Conservation (phyloP, 805 yeast genomes). For the Debaryomyces prosopidis region DNA sequence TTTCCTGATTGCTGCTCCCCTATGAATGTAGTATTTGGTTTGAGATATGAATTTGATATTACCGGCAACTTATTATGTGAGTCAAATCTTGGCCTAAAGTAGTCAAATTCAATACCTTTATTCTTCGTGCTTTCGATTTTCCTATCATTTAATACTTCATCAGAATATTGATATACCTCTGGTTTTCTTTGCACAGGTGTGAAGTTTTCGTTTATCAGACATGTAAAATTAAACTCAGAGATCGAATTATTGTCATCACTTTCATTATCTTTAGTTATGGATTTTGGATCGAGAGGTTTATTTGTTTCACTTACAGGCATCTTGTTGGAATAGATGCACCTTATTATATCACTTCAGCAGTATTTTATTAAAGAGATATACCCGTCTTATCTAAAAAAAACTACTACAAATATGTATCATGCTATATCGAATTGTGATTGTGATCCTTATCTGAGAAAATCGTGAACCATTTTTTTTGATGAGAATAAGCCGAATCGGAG, state of each 20-base stretch:
- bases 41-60: slow-evolving; percentile 47
- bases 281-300: neutral
- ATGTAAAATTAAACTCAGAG: neutral
- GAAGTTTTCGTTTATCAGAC: neutral
- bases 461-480: neutral
- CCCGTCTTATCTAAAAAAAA: neutral
- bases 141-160: neutral
- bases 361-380: neutral
- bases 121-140: neutral
- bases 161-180: neutral
- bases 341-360: neutral
- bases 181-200: neutral
- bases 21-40: slow-evolving; percentile 59
- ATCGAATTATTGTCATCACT: neutral
- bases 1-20: slow-evolving; percentile 75
- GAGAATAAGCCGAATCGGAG: slow-evolving; percentile 5
- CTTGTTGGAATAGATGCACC: neutral
- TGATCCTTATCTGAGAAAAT: slow-evolving; percentile 3
- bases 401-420: neutral
- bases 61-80: slow-evolving; percentile 14
- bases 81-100: neutral
- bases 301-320: slow-evolving; percentile 3
- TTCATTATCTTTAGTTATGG: neutral
- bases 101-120: neutral
- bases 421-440: neutral